Evolutionary conservation across 345 rosid genomes (phyloP).

Genomic region (Salix purpurea): DNA sequence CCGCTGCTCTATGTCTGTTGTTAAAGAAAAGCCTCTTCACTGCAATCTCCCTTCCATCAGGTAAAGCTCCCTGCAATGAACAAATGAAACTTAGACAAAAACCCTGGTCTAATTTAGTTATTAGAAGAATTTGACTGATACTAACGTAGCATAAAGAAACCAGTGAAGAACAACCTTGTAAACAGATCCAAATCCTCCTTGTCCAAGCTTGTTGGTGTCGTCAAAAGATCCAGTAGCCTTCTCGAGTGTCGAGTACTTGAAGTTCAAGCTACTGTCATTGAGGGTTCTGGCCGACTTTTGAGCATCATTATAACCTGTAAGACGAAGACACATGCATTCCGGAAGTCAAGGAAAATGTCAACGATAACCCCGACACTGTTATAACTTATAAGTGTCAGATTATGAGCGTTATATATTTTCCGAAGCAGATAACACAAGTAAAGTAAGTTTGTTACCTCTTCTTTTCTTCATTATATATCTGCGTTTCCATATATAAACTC

Average conservation of each 20-base stretch:
- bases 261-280: constrained; percentile 74
- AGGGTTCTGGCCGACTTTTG: constrained; percentile 63
- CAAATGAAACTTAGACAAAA: neutral
- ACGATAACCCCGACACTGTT: neutral
- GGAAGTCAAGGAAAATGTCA: neutral
- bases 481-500: constrained; percentile 58
- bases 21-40: constrained; percentile 89
- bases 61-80: constrained; percentile 61
- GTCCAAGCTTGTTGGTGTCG: constrained; percentile 75
- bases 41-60: constrained; percentile 87
- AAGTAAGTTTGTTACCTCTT: constrained; percentile 42
- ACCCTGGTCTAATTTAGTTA: neutral
- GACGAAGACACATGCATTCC: neutral
- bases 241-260: constrained; percentile 85
- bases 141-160: neutral
- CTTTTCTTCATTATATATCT: constrained; percentile 60
- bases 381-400: too few relatives aligned
- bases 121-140: neutral
- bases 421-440: neutral
- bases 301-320: constrained; percentile 66
- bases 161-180: constrained; percentile 53
- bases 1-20: constrained; percentile 82
- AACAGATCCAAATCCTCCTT: constrained; percentile 94
- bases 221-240: constrained; percentile 77
- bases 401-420: too few relatives aligned